Conservation (phyloP, 2,329 filamentous ascomycete species). For the Colletotrichum abscissum region DNA sequence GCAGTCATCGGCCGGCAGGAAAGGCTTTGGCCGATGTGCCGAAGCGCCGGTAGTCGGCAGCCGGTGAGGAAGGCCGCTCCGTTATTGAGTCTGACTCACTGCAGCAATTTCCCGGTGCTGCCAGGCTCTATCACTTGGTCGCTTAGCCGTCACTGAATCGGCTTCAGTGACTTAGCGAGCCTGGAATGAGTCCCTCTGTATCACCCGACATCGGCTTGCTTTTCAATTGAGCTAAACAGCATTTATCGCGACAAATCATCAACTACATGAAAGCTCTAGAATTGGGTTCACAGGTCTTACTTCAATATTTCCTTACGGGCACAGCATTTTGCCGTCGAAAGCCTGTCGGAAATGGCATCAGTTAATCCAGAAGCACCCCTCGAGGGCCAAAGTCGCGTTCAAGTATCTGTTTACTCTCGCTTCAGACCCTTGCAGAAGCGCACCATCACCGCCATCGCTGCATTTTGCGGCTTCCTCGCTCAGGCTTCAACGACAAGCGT, state of each 20-base stretch:
- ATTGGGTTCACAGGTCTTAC: too few species aligned
- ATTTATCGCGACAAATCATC: neutral
- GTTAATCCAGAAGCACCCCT: neutral
- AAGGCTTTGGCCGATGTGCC: neutral
- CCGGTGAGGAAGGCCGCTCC: neutral
- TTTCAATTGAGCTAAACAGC: neutral
- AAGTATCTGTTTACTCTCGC: slow-evolving; percentile 9
- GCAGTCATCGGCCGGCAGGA: neutral
- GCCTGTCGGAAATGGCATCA: neutral
- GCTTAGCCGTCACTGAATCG: neutral
- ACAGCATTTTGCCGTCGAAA: too few species aligned
- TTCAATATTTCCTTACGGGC: too few species aligned
- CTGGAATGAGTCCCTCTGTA: neutral
- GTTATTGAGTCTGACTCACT: neutral
- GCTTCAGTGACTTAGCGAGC: neutral
- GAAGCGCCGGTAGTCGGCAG: neutral
- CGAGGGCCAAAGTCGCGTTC: neutral
- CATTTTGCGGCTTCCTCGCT: slow-evolving; percentile 70
- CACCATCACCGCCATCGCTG: slow-evolving; percentile 39
- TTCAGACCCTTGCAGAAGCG: slow-evolving; percentile 17
- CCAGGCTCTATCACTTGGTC: neutral
- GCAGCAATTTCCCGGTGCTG: neutral
- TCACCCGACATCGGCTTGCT: neutral
- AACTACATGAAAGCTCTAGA: too few species aligned
- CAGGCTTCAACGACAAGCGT: slow-evolving; percentile 81